Percentiles rank a stretch among this genome's conserved stretches.
phyloP scores from a whole-genome alignment of 768 basidiomycete species.

The Sutorius australiensis region DNA sequence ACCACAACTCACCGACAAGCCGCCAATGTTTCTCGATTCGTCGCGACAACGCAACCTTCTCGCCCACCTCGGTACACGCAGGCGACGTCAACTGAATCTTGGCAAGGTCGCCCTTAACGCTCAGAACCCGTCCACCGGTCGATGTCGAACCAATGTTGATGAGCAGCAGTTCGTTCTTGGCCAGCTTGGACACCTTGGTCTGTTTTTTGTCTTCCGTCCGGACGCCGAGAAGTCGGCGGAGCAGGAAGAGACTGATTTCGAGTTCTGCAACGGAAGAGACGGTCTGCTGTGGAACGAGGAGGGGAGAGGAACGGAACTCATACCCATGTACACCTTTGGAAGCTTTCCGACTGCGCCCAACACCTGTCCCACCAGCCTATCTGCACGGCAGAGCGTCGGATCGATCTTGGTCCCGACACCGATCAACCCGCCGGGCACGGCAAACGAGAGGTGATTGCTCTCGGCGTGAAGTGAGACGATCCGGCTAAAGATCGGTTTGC shows the following conservation, averaged over 20 bases:
- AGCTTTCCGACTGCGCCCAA: constrained; percentile 92
- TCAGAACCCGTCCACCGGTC: constrained; percentile 91
- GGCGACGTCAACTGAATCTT: constrained; percentile 93
- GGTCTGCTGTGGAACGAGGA: not conserved
- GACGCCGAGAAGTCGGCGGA: constrained; percentile 94
- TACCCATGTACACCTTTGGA: constrained; percentile 89
- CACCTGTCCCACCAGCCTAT: constrained; percentile 95
- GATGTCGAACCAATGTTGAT: constrained; percentile 99
- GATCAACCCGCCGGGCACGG: constrained; percentile 96
- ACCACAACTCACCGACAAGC: constrained; percentile 70
- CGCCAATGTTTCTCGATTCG: constrained; percentile 99
- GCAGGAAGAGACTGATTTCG: constrained; percentile 90
- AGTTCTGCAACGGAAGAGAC: constrained; percentile 51
- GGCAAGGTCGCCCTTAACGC: constrained; percentile 91
- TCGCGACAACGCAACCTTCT: constrained; percentile 93
- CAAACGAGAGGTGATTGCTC: constrained; percentile 89
- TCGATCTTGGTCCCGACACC: constrained; percentile 98
- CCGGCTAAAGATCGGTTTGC: constrained; percentile 88
- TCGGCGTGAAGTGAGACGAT: constrained; percentile 95
- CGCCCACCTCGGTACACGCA: constrained; percentile 93
- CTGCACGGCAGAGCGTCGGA: constrained; percentile 94
- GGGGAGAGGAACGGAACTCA: not conserved
- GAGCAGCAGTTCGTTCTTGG: constrained; percentile 86
- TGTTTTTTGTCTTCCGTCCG: constrained; percentile 99
- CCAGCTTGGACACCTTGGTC: constrained; percentile 89